Base-by-base conservation (phyloP, 176 grass and related monocot species). In the Carex scoparia region DNA sequence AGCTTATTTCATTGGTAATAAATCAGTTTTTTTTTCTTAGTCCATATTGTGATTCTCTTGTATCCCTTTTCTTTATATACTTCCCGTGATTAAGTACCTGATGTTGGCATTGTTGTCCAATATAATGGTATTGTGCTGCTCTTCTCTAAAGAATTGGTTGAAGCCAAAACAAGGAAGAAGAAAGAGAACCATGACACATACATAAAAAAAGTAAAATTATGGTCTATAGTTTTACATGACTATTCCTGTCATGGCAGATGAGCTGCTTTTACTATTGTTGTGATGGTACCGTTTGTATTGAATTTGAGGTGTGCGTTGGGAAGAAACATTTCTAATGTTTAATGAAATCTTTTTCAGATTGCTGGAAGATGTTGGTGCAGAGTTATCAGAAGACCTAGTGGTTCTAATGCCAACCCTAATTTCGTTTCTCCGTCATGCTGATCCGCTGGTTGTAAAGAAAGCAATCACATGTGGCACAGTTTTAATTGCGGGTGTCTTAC, bases 401-500 rank as follows among this genome's bases (percentile, higher is more conserved):
- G 79, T 88, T 64, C 84, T 92, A 92, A 96, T 99, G 90, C 97
- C 97, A 96, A 99, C 92, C 65, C 88, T 99, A 85, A 87, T 99
- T 69, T 95, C 93, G 51, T 90, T 92, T 92, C 88, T 96, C 68
- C 93, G 87, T 89, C 93, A 96, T 58, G 88, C 85, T 8, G 94
- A 96, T 87, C 87, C 84, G 68, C 79, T 67, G 37, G 88, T 96
- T 91, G 88, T 94, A 89, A 99, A 90, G 81, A 88, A 94, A 91
- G 94, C 97, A 82, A 92, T 99, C 91, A 91, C 97, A 95, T 95
- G 90, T 91, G 97, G 97, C 84, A 88, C 91, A 91, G 88, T 86
- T 91, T 94, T 99, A 85, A 89, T 96, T 96, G 91, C 89, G 82
- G 90, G 91, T 99, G 93, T 99, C 91, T 96, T 99, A 87, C 87